phyloP scores from a whole-genome alignment of 2,329 filamentous ascomycete genomes.

The Talaromyces sp. region DNA sequence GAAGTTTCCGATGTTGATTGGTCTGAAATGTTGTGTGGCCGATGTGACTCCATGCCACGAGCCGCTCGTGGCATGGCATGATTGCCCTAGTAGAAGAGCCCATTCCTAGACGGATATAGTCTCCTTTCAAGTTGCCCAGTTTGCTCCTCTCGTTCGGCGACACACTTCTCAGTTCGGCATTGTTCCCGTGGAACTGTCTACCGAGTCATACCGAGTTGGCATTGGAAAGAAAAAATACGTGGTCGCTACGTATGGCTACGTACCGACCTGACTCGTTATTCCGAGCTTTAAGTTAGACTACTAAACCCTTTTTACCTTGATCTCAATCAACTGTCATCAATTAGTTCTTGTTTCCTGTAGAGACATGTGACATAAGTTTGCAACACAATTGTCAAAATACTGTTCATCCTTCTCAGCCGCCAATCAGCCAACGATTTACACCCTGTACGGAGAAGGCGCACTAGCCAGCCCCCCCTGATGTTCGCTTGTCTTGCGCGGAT shows the following conservation, averaged over 20 bases:
- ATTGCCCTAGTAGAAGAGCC: neutral
- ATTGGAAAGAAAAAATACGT: neutral
- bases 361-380: conserved; percentile 5
- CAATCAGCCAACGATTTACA: neutral
- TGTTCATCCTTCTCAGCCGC: neutral
- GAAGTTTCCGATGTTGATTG: neutral
- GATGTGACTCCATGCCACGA: conserved; percentile 7
- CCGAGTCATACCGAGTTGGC: conserved; percentile 3
- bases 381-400: neutral
- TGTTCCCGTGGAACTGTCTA: conserved; percentile 6
- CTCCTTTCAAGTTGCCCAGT: neutral
- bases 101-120: neutral
- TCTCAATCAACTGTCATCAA: neutral
- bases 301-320: neutral
- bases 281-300: neutral
- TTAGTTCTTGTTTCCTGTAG: neutral
- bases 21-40: neutral
- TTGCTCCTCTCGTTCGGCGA: neutral
- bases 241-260: neutral
- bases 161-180: conserved; percentile 8
- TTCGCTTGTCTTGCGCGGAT: neutral
- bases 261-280: neutral
- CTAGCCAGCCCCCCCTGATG: neutral
- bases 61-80: conserved; percentile 8
- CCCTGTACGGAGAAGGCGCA: neutral